Percentiles rank a stretch among this genome's conserved stretches.
Conservation (phyloP, 805 yeast genomes). For the Starmerella roubikii region DNA sequence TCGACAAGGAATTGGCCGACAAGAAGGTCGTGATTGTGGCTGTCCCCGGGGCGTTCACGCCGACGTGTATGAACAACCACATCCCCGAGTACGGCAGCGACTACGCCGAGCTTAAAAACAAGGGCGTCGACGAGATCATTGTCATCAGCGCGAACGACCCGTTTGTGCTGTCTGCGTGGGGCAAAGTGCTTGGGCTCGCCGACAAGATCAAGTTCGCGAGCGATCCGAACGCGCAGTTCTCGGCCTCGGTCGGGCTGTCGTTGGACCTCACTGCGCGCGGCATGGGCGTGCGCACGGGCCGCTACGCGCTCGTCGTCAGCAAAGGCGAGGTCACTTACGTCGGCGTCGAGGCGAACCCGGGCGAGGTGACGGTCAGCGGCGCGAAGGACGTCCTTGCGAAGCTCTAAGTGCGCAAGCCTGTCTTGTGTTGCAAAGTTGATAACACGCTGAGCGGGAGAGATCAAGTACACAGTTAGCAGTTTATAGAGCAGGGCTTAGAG, state of each 20-base stretch:
- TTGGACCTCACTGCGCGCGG: slow-evolving; percentile 42
- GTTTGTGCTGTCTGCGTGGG: slow-evolving; percentile 61
- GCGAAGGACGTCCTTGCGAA: slow-evolving; percentile 32
- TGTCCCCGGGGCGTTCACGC: slow-evolving; percentile 83
- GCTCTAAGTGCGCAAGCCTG: slow-evolving; percentile 24
- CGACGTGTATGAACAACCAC: slow-evolving; percentile 61
- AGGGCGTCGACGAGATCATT: slow-evolving; percentile 50
- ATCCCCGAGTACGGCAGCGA: slow-evolving; percentile 51
- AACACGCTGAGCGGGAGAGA: too few relatives aligned
- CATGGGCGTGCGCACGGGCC: slow-evolving; percentile 45
- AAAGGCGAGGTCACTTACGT: slow-evolving; percentile 40
- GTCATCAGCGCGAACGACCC: slow-evolving; percentile 60
- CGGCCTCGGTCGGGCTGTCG: slow-evolving; percentile 45
- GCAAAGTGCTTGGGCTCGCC: slow-evolving; percentile 30
- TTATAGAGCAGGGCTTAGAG: too few relatives aligned
- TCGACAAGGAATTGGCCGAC: slow-evolving; percentile 27
- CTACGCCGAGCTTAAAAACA: slow-evolving; percentile 37
- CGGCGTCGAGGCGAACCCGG: slow-evolving; percentile 33
- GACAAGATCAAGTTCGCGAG: slow-evolving; percentile 40
- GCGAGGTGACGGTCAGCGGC: slow-evolving; percentile 35
- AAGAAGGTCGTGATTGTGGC: slow-evolving; percentile 56
- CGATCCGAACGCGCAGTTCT: slow-evolving; percentile 51
- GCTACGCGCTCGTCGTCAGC: slow-evolving; percentile 62
- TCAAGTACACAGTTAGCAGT: too few relatives aligned
- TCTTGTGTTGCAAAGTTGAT: too few relatives aligned